Evolutionary conservation across 2,329 filamentous ascomycete species (phyloP).

Genomic region (Aspergillus tamarii): DNA sequence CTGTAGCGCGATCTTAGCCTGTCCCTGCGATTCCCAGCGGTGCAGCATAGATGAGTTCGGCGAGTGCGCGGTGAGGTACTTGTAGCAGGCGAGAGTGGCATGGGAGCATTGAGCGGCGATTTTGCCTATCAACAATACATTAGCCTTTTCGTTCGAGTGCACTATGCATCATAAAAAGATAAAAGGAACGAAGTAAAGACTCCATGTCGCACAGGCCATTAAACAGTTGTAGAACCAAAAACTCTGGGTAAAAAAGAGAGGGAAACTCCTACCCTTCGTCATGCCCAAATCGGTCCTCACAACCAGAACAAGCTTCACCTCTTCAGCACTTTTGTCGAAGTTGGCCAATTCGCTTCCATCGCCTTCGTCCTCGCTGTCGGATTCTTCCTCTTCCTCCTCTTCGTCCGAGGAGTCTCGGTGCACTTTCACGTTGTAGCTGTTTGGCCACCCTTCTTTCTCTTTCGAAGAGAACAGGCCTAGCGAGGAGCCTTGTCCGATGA

Average conservation of each 20-base stretch:
- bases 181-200: constrained; percentile 5
- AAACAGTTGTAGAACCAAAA: not conserved
- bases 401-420: constrained; percentile 48
- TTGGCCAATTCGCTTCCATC: constrained; percentile 51
- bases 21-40: constrained; percentile 83
- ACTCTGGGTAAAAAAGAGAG: constrained; percentile 2
- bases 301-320: constrained; percentile 92
- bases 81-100: constrained; percentile 98
- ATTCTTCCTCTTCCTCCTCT: constrained; percentile 56
- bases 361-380: constrained; percentile 71
- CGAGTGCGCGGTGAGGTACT: constrained; percentile 67
- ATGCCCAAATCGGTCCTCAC: constrained; percentile 94
- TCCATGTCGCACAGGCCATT: not conserved
- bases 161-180: not conserved
- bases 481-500: constrained; percentile 65
- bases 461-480: constrained; percentile 71
- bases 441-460: constrained; percentile 52
- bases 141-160: not conserved
- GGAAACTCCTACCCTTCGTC: constrained; percentile 75
- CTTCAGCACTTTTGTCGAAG: constrained; percentile 65
- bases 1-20: constrained; percentile 93
- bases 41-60: constrained; percentile 65
- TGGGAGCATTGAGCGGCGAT: constrained; percentile 95
- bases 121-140: constrained; percentile 67
- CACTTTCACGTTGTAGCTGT: constrained; percentile 57